These are phyloP conservation scores for Malassezia obtusa DNA, from an alignment of 1,284 basidiomycete genomes.

Conservation along the genomic window DNA sequence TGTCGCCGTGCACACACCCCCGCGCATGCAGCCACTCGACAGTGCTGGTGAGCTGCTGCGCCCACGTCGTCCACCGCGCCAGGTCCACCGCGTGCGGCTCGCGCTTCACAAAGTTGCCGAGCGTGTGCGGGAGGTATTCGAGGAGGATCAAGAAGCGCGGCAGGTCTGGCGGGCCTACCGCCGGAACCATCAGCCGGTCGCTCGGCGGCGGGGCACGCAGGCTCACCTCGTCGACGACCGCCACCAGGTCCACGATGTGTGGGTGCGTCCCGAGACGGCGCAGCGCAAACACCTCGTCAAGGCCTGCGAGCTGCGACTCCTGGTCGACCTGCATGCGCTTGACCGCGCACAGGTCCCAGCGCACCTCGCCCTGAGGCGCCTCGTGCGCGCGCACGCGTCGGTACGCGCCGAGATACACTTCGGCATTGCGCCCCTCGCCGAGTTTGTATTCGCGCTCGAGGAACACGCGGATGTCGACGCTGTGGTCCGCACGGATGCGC, in stretches of 20 bases:
- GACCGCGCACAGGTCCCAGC: constrained; percentile 42
- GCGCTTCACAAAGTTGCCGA: constrained; percentile 24
- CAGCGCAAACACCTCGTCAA: constrained; percentile 45
- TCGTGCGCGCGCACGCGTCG: neutral
- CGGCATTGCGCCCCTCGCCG: constrained; percentile 41
- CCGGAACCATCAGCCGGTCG: neutral
- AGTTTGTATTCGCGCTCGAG: constrained; percentile 33
- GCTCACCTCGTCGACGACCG: constrained; percentile 40
- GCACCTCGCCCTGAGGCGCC: neutral
- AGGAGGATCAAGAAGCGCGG: constrained; percentile 42
- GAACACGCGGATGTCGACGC: constrained; percentile 36
- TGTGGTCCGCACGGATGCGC: constrained; percentile 29
- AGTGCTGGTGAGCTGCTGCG: constrained; percentile 26
- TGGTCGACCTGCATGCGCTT: constrained; percentile 42
- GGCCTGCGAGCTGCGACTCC: constrained; percentile 37
- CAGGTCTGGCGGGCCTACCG: constrained; percentile 15
- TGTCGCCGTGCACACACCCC: constrained; percentile 42
- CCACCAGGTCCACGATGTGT: constrained; percentile 36
- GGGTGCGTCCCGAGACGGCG: constrained; percentile 38
- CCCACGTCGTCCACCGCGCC: constrained; percentile 37
- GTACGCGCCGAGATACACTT: constrained; percentile 37
- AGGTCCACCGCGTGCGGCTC: constrained; percentile 25
- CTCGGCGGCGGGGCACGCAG: constrained; percentile 3
- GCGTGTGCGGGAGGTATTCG: constrained; percentile 36
- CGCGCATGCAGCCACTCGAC: constrained; percentile 35